A percentile compares a stretch with the other conserved stretches of the same genome.
These are phyloP conservation scores for Darksidea phi DNA, from an alignment of 495 filamentous ascomycete species.

Conservation along the genomic window DNA sequence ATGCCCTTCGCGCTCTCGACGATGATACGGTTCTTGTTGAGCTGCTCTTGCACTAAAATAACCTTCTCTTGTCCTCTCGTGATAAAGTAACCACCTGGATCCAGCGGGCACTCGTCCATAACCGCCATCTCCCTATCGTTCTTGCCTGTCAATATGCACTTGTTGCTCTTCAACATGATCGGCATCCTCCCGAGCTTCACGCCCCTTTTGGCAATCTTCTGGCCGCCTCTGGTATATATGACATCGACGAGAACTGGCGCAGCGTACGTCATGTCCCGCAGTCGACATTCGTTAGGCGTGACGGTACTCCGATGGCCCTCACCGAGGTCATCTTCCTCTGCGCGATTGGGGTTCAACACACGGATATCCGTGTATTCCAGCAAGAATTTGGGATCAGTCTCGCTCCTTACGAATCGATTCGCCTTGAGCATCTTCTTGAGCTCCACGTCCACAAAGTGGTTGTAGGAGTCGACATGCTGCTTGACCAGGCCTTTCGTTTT, in stretches of 20 bases:
- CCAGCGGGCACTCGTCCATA: conserved; percentile 89
- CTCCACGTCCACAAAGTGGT: conserved; percentile 92
- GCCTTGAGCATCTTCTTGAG: conserved; percentile 93
- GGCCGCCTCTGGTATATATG: conserved; percentile 73
- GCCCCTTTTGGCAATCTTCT: conserved; percentile 64
- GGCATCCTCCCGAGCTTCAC: conserved; percentile 86
- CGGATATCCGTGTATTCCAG: conserved; percentile 86
- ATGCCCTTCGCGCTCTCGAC: conserved; percentile 91
- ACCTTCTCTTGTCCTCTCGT: conserved; percentile 88
- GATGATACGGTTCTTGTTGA: conserved; percentile 98
- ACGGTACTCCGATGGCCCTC: conserved; percentile 54
- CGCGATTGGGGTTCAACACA: conserved; percentile 72
- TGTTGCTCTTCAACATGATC: conserved; percentile 93
- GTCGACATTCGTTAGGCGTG: conserved; percentile 90
- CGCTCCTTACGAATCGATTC: conserved; percentile 79
- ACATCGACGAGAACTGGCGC: conserved; percentile 90
- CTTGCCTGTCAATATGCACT: conserved; percentile 79
- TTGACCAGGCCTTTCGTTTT: conserved; percentile 96
- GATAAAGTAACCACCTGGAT: conserved; percentile 96
- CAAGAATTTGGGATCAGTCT: conserved; percentile 83
- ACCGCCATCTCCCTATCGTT: conserved; percentile 78
- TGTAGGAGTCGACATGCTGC: conserved; percentile 98
- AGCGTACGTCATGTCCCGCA: conserved; percentile 93
- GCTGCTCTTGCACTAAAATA: conserved; percentile 94
- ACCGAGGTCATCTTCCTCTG: conserved; percentile 64